Base-by-base conservation (phyloP, 2,329 filamentous ascomycete species). In the Didymella segeticola region DNA sequence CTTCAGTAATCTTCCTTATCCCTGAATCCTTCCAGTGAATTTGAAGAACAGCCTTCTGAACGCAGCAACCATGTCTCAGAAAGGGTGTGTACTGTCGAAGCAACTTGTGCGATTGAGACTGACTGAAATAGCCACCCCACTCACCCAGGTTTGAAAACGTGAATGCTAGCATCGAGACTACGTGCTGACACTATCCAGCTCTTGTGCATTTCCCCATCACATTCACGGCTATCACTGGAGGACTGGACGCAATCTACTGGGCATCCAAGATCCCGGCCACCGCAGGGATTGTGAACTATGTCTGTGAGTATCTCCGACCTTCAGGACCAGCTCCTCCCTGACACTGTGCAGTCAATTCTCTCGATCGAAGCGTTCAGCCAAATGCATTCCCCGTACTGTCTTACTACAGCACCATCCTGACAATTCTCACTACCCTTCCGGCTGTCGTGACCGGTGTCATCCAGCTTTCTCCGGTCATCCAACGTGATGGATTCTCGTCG, bases 151-250 rank as follows among this genome's bases (percentile, higher is more conserved):
- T 5, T 10, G 25, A 10, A 26, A 10, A 26, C n/a, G 25, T 26
- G 25, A 26, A 10, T 5, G 25, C 5, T 5, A 26, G 5, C 25
- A 26, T 10, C 5, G 10, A 5, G 25, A 10, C 25, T 26, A 10
- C 10, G 5, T 5, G 10, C 25, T 26, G 25, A 26, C 10, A 10
- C 5, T 26, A 5, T 61, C 78, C 78, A 42, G 77, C 78, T 22
- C 68, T 73, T 10, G 77, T 80, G 37, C 79, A 81, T 67, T 79
- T 78, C 64, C 79, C 79, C 17, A 72, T 81, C 47, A 73, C 78
- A 50, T 79, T 80, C 66, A 72, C 78, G 53, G 61, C 70, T 36
- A 67, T 79, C 12, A 73, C 76, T 29, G 77, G 74, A 43, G 72
- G 55, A 36, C 74, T 80, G 53, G 78, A 80, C 62, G 69, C 72